Conservation (phyloP, 108 stramenopile species). For the Nitzschia inconspicua region DNA sequence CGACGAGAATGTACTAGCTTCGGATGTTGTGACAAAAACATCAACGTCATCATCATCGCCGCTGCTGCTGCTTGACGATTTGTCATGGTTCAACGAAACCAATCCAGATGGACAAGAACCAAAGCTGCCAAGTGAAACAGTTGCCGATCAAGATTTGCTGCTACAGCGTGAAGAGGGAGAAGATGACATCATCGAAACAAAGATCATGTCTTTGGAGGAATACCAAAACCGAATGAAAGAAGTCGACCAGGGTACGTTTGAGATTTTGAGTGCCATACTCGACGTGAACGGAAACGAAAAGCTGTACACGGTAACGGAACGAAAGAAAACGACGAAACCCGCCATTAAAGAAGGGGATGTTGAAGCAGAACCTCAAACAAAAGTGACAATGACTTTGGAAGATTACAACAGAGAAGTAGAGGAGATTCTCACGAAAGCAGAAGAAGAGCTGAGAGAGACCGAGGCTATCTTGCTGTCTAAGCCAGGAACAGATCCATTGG, state of each 20-base stretch:
- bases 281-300: conserved; percentile 14
- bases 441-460: conserved; percentile 75
- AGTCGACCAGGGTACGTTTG: conserved; percentile 40
- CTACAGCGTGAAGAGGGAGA: too few relatives aligned
- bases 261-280: conserved; percentile 43
- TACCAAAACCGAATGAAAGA: conserved; percentile 35
- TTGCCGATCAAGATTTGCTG: conserved; percentile 62
- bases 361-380: conserved; percentile 15
- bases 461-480: conserved; percentile 82
- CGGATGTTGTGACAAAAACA: too few relatives aligned
- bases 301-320: conserved; percentile 11
- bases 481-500: conserved; percentile 53
- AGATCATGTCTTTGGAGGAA: conserved; percentile 36
- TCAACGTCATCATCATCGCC: too few relatives aligned
- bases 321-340: conserved; percentile 2
- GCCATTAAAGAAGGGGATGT: conserved; percentile 51
- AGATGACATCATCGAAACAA: conserved; percentile 2
- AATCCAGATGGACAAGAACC: conserved; percentile 53
- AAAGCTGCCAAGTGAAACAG: conserved; percentile 48
- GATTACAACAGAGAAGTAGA: conserved; percentile 65
- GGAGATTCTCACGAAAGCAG: conserved; percentile 46
- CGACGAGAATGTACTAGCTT: too few relatives aligned
- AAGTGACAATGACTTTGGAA: conserved; percentile 33
- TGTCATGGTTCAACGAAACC: conserved; percentile 51
- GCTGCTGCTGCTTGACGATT: background rate